phyloP scores from a whole-genome alignment of 2,329 filamentous ascomycete genomes.

The Arthrocladium fulminans region DNA sequence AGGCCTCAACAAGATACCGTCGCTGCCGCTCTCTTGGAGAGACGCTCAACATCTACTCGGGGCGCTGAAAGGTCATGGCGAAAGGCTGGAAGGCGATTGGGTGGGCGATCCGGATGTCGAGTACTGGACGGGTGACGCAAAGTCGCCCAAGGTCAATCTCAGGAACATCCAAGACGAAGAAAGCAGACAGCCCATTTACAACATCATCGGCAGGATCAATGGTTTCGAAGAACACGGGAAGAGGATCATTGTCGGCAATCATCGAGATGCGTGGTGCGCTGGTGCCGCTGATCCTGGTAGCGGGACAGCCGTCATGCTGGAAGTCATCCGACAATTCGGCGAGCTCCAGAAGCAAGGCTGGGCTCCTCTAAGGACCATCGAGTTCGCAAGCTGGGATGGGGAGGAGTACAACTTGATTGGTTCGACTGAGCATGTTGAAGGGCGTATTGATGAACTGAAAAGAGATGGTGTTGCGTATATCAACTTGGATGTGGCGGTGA shows the following conservation, averaged over 20 bases:
- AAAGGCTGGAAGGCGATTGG: constrained; percentile 62
- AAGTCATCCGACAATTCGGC: constrained; percentile 77
- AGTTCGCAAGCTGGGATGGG: constrained; percentile 95
- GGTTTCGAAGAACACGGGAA: constrained; percentile 79
- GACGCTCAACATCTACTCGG: constrained; percentile 75
- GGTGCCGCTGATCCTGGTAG: constrained; percentile 79
- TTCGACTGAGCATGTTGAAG: constrained; percentile 90
- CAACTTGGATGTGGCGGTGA: constrained; percentile 78
- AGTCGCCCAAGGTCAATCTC: constrained; percentile 69
- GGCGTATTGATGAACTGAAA: constrained; percentile 63
- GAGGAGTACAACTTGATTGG: constrained; percentile 89
- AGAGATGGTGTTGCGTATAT: constrained; percentile 75
- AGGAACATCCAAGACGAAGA: constrained; percentile 81
- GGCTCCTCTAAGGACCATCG: constrained; percentile 86
- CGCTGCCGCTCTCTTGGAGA: constrained; percentile 79
- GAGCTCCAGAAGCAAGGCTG: constrained; percentile 69
- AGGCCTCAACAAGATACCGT: constrained; percentile 75
- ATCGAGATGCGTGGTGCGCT: constrained; percentile 86
- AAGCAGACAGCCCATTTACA: constrained; percentile 78
- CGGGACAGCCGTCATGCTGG: constrained; percentile 83
- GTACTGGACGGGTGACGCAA: constrained; percentile 70
- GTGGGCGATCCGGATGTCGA: constrained; percentile 63
- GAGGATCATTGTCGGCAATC: constrained; percentile 82
- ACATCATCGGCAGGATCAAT: constrained; percentile 73
- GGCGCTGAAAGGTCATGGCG: constrained; percentile 64